These are phyloP conservation scores for Sedum album DNA, from an alignment of 164 flowering plant genomes.

Conservation along the genomic window DNA sequence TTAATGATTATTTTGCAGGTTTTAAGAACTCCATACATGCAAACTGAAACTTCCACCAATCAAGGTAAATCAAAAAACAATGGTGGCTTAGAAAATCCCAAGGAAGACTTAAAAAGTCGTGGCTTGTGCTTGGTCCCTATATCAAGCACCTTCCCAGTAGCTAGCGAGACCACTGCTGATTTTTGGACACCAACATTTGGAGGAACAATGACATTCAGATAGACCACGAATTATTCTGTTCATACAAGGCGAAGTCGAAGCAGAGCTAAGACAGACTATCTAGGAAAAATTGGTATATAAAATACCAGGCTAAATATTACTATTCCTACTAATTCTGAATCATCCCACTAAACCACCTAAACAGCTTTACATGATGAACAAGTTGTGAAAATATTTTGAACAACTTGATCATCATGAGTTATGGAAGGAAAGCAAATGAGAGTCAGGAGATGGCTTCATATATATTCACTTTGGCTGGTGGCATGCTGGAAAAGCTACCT, in stretches of 20 bases:
- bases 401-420: not conserved
- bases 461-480: constrained; percentile 3
- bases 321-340: not conserved
- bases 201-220: constrained; percentile 31
- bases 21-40: constrained; percentile 54
- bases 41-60: constrained; percentile 28
- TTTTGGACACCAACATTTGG: constrained; percentile 73
- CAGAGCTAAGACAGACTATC: not conserved
- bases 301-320: too few species aligned
- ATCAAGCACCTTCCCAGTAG: constrained; percentile 55
- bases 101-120: constrained; percentile 46
- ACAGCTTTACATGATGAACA: not conserved
- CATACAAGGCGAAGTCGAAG: not conserved
- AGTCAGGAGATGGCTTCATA: not conserved
- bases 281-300: not conserved
- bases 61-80: constrained; percentile 30
- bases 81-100: constrained; percentile 19
- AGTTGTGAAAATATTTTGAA: not conserved
- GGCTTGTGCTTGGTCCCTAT: constrained; percentile 66
- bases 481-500: constrained; percentile 2
- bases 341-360: not conserved
- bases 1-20: constrained; percentile 21
- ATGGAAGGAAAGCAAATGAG: not conserved
- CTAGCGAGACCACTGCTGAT: constrained; percentile 47
- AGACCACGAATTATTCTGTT: constrained; percentile 15